A percentile compares a stretch with the other conserved stretches of the same genome.
Evolutionary conservation across 2,329 filamentous ascomycete species (phyloP).

Genomic region (Uncinocarpus reesii): DNA sequence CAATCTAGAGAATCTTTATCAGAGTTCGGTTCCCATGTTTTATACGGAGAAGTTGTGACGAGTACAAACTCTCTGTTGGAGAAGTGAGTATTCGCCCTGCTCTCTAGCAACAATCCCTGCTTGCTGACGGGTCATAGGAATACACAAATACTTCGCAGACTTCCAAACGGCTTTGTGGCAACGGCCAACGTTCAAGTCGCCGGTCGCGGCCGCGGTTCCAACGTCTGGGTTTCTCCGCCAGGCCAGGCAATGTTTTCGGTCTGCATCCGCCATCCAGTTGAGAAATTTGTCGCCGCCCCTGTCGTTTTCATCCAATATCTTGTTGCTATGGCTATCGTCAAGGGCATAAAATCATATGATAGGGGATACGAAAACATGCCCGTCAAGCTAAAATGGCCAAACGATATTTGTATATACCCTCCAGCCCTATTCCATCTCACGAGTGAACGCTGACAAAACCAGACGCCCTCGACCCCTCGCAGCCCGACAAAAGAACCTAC

Average conservation of each 20-base stretch:
- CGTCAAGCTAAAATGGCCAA: slow-evolving; percentile 92
- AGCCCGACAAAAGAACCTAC: slow-evolving; percentile 45
- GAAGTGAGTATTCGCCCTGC: slow-evolving; percentile 46
- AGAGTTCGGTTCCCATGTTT: slow-evolving; percentile 63
- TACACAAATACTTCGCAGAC: slow-evolving; percentile 58
- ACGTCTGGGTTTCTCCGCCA: slow-evolving; percentile 88
- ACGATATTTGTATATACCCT: slow-evolving; percentile 64
- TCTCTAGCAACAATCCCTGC: not conserved
- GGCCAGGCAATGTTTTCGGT: slow-evolving; percentile 82
- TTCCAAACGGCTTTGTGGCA: slow-evolving; percentile 79
- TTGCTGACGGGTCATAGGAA: slow-evolving; percentile 49
- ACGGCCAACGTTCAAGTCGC: slow-evolving; percentile 81
- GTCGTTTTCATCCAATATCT: slow-evolving; percentile 94
- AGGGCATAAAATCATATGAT: slow-evolving; percentile 72
- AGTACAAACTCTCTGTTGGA: slow-evolving; percentile 90
- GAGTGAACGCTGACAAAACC: slow-evolving; percentile 43
- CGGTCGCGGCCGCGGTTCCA: slow-evolving; percentile 75
- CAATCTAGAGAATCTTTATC: slow-evolving; percentile 46
- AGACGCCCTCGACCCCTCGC: slow-evolving; percentile 57
- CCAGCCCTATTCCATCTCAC: not conserved
- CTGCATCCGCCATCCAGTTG: slow-evolving; percentile 70
- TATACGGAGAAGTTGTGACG: slow-evolving; percentile 87
- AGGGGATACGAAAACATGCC: slow-evolving; percentile 63
- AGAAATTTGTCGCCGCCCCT: slow-evolving; percentile 60
- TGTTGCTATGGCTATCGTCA: slow-evolving; percentile 73